A percentile compares a stretch with the other conserved stretches of the same genome.
Conservation (phyloP, 306 rosid genomes). For the Castanospermum australe region DNA sequence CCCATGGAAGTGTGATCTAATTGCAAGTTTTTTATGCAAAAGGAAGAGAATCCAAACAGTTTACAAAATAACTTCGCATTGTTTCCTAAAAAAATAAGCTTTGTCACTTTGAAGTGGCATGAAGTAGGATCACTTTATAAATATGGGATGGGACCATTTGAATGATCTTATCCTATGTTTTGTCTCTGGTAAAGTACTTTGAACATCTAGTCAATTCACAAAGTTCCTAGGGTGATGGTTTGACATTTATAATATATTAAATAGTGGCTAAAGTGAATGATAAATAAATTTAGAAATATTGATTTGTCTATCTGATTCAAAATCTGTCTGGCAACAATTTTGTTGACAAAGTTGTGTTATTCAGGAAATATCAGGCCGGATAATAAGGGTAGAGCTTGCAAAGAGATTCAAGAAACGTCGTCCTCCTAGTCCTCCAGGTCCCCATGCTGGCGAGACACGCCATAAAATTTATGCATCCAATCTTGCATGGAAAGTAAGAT, state of each 20-base stretch:
- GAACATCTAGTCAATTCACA: not conserved
- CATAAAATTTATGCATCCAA: slow-evolving; percentile 70
- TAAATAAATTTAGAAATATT: slow-evolving; percentile 13
- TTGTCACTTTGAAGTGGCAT: slow-evolving; percentile 7
- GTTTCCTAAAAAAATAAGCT: not conserved
- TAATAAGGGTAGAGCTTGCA: slow-evolving; percentile 65
- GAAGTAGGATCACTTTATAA: not conserved
- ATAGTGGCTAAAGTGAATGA: slow-evolving; percentile 4
- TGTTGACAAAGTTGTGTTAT: slow-evolving; percentile 30
- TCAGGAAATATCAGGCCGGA: slow-evolving; percentile 75
- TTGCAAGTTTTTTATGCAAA: not conserved
- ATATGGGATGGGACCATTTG: not conserved
- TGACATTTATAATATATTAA: not conserved
- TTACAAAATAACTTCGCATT: not conserved
- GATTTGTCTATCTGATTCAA: slow-evolving; percentile 19
- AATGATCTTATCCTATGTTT: not conserved
- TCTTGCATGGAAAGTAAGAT: slow-evolving; percentile 83
- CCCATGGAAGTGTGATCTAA: not conserved
- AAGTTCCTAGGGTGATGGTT: not conserved
- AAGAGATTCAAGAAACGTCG: slow-evolving; percentile 75
- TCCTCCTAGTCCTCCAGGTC: slow-evolving; percentile 48
- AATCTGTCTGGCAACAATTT: not conserved
- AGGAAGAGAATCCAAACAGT: not conserved
- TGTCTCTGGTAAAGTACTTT: slow-evolving; percentile 8
- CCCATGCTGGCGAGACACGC: slow-evolving; percentile 54